Conservation (phyloP, 148 eudicot genomes). For the Rhododendron williamsianum region DNA sequence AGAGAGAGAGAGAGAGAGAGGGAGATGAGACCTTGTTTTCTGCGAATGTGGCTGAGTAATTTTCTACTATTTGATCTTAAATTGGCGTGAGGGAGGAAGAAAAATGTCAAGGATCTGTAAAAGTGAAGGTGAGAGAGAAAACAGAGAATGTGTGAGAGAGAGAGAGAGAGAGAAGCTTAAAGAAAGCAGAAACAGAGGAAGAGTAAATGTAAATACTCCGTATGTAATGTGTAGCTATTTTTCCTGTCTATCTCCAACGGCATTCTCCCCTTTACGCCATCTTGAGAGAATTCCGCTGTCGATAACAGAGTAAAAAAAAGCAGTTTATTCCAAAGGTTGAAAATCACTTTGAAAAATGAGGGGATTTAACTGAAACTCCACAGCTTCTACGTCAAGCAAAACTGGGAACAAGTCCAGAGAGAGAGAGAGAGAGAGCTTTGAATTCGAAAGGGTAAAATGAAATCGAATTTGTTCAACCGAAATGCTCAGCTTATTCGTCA, state of each 20-base stretch:
- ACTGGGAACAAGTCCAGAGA: neutral
- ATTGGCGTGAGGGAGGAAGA: neutral
- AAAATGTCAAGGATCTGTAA: neutral
- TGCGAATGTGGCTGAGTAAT: neutral
- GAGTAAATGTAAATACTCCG: neutral
- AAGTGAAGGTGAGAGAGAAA: neutral
- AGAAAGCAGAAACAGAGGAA: neutral
- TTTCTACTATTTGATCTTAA: neutral
- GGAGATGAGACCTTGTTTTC: neutral
- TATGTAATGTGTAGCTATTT: neutral
- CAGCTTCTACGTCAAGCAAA: neutral
- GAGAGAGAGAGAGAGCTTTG: neutral
- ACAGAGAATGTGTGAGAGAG: neutral
- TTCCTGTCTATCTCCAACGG: neutral
- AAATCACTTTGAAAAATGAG: neutral
- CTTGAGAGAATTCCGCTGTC: neutral
- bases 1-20: neutral
- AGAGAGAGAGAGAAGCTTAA: neutral
- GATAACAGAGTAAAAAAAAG: neutral
- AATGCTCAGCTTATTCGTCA: neutral
- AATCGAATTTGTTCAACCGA: neutral
- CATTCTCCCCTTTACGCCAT: neutral
- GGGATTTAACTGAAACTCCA: neutral
- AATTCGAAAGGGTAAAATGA: neutral
- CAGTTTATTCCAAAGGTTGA: neutral